Evolutionary conservation across 805 yeast genomes (phyloP), one percentile per base, ranked within the genome.

Genomic region (Candida sanyiensis): DNA sequence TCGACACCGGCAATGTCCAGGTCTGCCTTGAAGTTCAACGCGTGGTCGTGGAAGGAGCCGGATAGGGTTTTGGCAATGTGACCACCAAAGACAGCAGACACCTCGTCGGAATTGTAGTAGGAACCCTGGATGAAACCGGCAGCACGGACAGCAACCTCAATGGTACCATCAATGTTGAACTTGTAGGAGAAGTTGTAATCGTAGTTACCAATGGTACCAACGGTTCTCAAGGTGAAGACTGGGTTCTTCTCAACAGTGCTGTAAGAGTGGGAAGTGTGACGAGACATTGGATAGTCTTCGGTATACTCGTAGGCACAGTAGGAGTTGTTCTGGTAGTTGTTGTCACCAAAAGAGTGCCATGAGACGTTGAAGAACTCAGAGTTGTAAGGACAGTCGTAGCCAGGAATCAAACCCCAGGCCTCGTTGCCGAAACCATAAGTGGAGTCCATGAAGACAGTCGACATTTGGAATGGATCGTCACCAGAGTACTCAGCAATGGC

Each of bases 101-200:
- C 49, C 19, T 47, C 45, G 17, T 46, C 43, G 39, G 45, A 33
- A 33, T 48, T 48, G 42, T 51, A 55, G 33, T 49, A 55, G 15
- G 57, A 52, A 39, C 57, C 58, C 38, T 55, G 59, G 19, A 55
- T 55, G 46, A 35, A 55, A 39, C 59, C 59, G 29, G 59, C 58
- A 32, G 58, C 58, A 35, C 59, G 46, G 19, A 49, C 56, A 23
- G 51, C 43, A 26, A 54, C 54, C 21, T 55, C 58, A 39, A 55
- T 31, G 18, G 58, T 54, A 42, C 59, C 59, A 33, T 54, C 59
- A 11, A 53, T 13, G 37, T 26, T 43, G 33, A 50, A 52, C 36
- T 49, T 49, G 46, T 50, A 52, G 9, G 45, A 30, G 37, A 52
- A 50, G 44, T 52, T 50, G 37, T 52, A 52, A 33, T 52, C 56